phyloP scores from a whole-genome alignment of 2,329 filamentous ascomycete genomes.

The Chaetomiaceae sp. region DNA sequence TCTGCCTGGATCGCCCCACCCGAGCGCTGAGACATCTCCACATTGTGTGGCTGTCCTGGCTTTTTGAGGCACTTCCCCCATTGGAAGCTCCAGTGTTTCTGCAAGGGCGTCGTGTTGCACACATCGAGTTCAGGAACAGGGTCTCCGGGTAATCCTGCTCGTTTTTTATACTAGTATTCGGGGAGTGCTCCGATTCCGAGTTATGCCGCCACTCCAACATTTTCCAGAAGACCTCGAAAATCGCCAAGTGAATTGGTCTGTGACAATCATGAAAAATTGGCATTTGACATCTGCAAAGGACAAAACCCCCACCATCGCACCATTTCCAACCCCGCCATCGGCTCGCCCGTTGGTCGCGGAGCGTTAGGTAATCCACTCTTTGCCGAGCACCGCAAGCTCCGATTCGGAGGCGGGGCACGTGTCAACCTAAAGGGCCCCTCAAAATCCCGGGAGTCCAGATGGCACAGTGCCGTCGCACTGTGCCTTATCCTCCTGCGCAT shows the following conservation, averaged over 20 bases:
- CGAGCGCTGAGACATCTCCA: not conserved
- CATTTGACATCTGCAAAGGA: too few species aligned
- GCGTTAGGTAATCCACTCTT: too few species aligned
- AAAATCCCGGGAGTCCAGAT: not conserved
- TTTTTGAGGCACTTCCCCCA: too few species aligned
- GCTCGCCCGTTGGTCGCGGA: too few species aligned
- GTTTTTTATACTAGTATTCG: too few species aligned
- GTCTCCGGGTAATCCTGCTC: too few species aligned
- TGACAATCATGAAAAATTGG: too few species aligned
- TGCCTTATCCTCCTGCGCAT: not conserved
- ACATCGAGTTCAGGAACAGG: not conserved
- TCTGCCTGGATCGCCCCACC: constrained; percentile 5
- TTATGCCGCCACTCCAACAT: too few species aligned
- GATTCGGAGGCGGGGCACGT: constrained; percentile 14
- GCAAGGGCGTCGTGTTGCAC: constrained; percentile 1
- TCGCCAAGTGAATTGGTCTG: too few species aligned
- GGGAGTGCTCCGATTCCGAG: not conserved
- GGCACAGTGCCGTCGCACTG: constrained; percentile 5
- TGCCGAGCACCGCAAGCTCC: not conserved
- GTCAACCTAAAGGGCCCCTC: not conserved
- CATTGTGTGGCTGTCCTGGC: not conserved
- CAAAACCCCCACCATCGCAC: too few species aligned
- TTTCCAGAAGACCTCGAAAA: too few species aligned
- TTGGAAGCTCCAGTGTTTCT: not conserved
- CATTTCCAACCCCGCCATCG: not conserved